Base-by-base conservation (phyloP, 148 eudicot genomes). In the Vaccinium macrocarpon region DNA sequence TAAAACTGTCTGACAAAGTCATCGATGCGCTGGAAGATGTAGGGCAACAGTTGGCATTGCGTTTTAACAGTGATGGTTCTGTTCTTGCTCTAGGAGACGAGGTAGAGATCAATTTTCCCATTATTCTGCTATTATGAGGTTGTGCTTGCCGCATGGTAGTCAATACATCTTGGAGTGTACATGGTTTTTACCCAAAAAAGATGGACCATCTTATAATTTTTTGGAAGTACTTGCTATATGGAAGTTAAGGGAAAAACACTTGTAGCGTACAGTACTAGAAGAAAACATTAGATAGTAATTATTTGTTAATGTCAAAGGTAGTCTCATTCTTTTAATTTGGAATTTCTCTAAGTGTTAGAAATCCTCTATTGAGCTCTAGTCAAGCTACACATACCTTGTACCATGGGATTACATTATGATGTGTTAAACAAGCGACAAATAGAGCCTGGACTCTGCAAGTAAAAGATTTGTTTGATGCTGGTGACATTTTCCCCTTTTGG, bases 41-140 rank as follows among this genome's bases (percentile, higher is more conserved):
- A 82, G 97, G 93, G 73, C 93, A 91, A 86, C 98, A 95, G 83
- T 86, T 92, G 87, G 93, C 95, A n/a, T 86, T 95, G 77, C 74
- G 91, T 46, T 93, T 95, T 87, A 89, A 86, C 84, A 82, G 79
- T 75, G 94, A 93, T 81, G 98, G 97, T 35, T 91, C 91, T 81
- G 80, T 93, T 80, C 95, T 95, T 85, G 98, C 97, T 68, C 87
- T 85, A 68, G 98, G 98, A 80, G 93, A 93, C 86, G 94, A 93
- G 98, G 97, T 95, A 95, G 86, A 85, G 78, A 42, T 82, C 80
- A 76, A 78, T 78, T 25, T 61, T 82, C 77, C 52, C 83, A 76
- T 59, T 79, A 48, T 42, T 73, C 50, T 71, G 16, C 35, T 71
- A 71, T 71, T 61, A 42, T 68, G 25, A 52, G 38, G 72, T 10